Evolutionary conservation across 768 basidiomycete species (phyloP).

Genomic region (Boletus vermiculosoides): DNA sequence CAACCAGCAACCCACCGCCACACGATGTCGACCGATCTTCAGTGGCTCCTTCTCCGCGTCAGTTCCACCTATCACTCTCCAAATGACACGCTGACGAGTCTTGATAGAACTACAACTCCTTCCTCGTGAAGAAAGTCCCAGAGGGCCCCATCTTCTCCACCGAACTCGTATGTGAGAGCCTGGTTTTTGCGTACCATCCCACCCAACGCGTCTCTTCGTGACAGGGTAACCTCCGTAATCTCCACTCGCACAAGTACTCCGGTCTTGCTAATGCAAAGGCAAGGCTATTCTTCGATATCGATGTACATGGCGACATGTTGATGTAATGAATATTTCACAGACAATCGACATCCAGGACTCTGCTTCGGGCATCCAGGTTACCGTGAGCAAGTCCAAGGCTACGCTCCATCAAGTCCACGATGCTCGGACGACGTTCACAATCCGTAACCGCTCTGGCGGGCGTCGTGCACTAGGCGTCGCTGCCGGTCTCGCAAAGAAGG

Average conservation of each 20-base stretch:
- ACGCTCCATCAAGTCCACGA: conserved; percentile 49
- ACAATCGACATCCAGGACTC: conserved; percentile 63
- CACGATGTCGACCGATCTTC: conserved; percentile 85
- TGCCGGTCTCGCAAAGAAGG: conserved; percentile 56
- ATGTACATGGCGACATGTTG: not conserved
- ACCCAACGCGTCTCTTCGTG: conserved; percentile 7
- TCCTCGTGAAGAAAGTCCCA: conserved; percentile 72
- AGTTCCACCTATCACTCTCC: conserved; percentile 32
- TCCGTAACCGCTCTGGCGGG: conserved; percentile 68
- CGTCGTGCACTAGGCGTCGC: conserved; percentile 71
- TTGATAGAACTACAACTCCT: conserved; percentile 75
- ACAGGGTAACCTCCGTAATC: conserved; percentile 82
- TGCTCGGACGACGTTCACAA: conserved; percentile 46
- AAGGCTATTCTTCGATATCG: conserved; percentile 4
- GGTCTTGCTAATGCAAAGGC: conserved; percentile 86
- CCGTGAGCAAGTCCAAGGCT: conserved; percentile 63
- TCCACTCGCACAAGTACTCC: conserved; percentile 92
- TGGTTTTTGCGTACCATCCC: not conserved
- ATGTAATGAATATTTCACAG: conserved; percentile 36
- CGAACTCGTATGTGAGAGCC: conserved; percentile 64
- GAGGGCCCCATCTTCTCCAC: conserved; percentile 80
- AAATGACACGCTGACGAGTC: not conserved
- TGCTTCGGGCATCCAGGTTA: conserved; percentile 55
- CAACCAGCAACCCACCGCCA: conserved; percentile 14
- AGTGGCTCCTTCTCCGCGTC: conserved; percentile 91